Evolutionary conservation across 306 rosid genomes (phyloP).

Genomic region (Vigna radiata): DNA sequence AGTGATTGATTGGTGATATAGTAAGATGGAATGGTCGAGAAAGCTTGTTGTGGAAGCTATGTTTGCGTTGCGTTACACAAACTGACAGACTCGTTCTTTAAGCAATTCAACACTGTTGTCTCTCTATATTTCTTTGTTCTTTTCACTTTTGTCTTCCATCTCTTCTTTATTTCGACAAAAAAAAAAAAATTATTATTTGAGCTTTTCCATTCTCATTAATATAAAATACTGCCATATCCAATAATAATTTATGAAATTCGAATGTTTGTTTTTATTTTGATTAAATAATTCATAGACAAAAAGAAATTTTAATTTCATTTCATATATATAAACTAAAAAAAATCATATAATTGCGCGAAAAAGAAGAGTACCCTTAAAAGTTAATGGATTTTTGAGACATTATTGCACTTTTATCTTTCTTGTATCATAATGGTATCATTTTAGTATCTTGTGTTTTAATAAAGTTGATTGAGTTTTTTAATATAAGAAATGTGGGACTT

Average conservation of each 20-base stretch:
- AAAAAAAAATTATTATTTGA: neutral
- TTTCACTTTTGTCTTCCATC: neutral
- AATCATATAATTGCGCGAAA: neutral
- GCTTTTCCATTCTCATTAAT: neutral
- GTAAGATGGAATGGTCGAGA: neutral
- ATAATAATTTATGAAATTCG: neutral
- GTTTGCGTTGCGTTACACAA: conserved; percentile 6
- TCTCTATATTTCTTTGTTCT: conserved; percentile 5
- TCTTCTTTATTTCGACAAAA: neutral
- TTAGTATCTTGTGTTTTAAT: too few species aligned
- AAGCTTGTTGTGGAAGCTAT: too few species aligned
- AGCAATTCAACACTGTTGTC: neutral
- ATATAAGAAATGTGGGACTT: too few species aligned
- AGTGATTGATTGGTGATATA: too few species aligned
- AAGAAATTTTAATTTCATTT: neutral
- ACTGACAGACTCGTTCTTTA: conserved; percentile 47
- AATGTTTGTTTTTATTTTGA: neutral
- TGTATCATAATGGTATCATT: too few species aligned
- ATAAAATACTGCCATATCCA: neutral
- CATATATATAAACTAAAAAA: neutral
- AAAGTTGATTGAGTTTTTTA: too few species aligned
- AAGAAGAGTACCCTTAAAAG: neutral
- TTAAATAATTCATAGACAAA: neutral
- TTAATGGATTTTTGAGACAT: too few species aligned
- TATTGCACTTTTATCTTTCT: too few species aligned